These are phyloP conservation scores for Talaromyces marneffei DNA, from an alignment of 2,329 filamentous ascomycete genomes.

Conservation along the genomic window DNA sequence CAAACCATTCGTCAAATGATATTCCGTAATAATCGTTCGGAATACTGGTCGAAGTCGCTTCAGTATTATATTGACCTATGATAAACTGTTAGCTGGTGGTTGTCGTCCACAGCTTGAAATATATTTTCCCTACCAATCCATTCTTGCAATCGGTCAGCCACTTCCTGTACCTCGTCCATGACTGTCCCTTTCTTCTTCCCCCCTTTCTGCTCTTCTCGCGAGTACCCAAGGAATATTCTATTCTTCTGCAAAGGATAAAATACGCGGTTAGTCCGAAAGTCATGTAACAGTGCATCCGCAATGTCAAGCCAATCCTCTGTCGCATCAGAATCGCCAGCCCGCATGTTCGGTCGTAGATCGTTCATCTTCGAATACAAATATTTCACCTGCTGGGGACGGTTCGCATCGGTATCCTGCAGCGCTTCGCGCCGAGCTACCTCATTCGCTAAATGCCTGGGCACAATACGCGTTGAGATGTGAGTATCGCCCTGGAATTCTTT, in stretches of 20 bases:
- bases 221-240: constrained; percentile 47
- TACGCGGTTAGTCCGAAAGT: constrained; percentile 54
- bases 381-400: constrained; percentile 38
- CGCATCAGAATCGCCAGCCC: constrained; percentile 46
- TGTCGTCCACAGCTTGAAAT: not conserved
- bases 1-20: constrained; percentile 76
- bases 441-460: constrained; percentile 18
- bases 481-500: constrained; percentile 30
- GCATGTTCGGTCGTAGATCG: constrained; percentile 44
- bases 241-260: constrained; percentile 54
- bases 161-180: constrained; percentile 40
- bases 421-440: constrained; percentile 12
- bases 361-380: constrained; percentile 43
- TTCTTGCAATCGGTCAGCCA: constrained; percentile 41
- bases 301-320: constrained; percentile 55
- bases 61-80: not conserved
- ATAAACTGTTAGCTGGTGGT: not conserved
- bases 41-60: constrained; percentile 26
- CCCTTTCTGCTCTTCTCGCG: constrained; percentile 36
- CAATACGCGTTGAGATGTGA: constrained; percentile 17
- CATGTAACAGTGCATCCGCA: constrained; percentile 53
- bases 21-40: constrained; percentile 67
- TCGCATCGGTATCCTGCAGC: constrained; percentile 29
- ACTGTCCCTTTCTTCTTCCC: constrained; percentile 30
- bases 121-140: constrained; percentile 31